Evolutionary conservation across 2,329 filamentous ascomycete species (phyloP), one percentile per base, ranked within the genome.

Genomic region (Fusarium sp.): DNA sequence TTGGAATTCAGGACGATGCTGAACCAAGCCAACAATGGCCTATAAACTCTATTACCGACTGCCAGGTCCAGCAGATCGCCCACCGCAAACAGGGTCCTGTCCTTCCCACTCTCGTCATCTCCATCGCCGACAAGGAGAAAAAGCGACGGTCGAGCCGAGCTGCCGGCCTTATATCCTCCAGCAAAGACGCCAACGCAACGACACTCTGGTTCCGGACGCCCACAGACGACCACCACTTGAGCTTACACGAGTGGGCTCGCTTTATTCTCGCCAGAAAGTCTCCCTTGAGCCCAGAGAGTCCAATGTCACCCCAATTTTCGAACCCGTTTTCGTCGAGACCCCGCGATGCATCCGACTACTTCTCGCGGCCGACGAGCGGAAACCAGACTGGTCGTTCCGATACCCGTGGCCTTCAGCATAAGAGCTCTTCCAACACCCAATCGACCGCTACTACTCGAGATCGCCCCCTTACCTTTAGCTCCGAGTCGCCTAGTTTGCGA

Each of bases 131-230:
- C 72, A 91, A 90, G 78, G 83, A 90, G 71, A 87, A 89, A 64
- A 92, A 92, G 75, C 87, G 91, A 58, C 86, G 91, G 68, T 92
- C 91, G 55, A 92, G 90, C 73, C 86, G 90, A 69, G 89, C 91
- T 5, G 87, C 88, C 5, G 88, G 88, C 4, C 82, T 92, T 24
- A 87, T 86, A 20, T 80, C 86, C 11, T 80, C 83, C 8, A 85
- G 82, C 66, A 90, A 87, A 77, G 87, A 90, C 17, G 81, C 85
- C 2, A 80, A 82, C 10, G 82, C 85, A 4, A 85, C 83, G 10
- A 86, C 85, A 0, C 79, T 92, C 4, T 87, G 87, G 81, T 92
- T 92, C 70, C 88, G 91, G 35, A 82, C 85, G 0, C 82, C 86
- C 17, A 80, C 83, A 6, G 88, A 91, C 20, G 88, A 90, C 64